Conservation (phyloP, 1,284 basidiomycete genomes). For the Papiliotrema flavescens region DNA sequence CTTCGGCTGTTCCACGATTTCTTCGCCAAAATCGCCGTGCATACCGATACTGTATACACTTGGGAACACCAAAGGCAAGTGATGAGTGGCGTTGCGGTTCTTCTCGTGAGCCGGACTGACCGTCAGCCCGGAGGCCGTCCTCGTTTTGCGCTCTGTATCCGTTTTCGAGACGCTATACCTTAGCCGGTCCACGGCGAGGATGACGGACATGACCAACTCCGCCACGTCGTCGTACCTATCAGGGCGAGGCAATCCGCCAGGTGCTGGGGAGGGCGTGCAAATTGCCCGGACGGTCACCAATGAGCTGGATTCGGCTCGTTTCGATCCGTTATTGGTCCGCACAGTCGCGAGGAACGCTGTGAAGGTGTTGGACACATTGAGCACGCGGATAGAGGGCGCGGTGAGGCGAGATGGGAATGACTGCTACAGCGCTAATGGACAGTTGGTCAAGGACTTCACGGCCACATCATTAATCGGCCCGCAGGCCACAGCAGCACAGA, state of each 20-base stretch:
- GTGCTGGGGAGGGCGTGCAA: constrained; percentile 68
- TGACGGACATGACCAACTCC: constrained; percentile 73
- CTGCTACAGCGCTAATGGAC: background rate
- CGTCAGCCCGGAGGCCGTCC: constrained; percentile 77
- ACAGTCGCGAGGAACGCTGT: constrained; percentile 70
- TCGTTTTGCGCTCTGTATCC: constrained; percentile 75
- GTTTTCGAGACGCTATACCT: constrained; percentile 81
- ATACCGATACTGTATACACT: constrained; percentile 88
- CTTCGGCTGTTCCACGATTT: constrained; percentile 91
- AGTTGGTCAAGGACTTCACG: constrained; percentile 73
- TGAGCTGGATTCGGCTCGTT: constrained; percentile 86
- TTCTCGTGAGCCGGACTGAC: background rate
- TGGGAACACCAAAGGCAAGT: constrained; percentile 73
- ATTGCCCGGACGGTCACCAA: constrained; percentile 75
- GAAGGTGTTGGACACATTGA: constrained; percentile 63
- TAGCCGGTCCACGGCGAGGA: constrained; percentile 70
- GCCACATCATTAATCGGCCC: constrained; percentile 72
- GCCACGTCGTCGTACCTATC: constrained; percentile 57
- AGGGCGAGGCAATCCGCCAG: constrained; percentile 65
- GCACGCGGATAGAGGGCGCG: constrained; percentile 61
- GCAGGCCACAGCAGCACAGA: constrained; percentile 69
- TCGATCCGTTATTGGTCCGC: constrained; percentile 81
- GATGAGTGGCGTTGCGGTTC: background rate
- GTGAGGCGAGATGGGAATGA: constrained; percentile 52
- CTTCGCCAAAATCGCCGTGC: constrained; percentile 87